Base-by-base conservation (phyloP, 2,329 filamentous ascomycete species). In the Penicillium italicum region DNA sequence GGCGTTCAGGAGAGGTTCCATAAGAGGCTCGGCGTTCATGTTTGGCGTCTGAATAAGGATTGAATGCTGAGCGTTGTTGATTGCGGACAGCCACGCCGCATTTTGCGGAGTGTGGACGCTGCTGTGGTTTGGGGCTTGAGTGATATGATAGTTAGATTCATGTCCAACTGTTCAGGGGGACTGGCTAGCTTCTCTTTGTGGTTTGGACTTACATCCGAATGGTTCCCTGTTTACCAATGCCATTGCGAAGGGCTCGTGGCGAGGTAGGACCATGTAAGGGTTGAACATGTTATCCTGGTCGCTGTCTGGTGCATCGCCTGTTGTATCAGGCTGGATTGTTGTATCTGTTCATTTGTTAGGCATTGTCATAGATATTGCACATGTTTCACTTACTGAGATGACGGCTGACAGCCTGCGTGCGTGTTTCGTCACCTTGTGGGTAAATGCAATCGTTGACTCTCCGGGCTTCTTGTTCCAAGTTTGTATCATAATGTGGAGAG, bases 1-100 rank as follows among this genome's bases (percentile, higher is more conserved):
- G 0, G 89, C 88, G 3, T 79, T 80, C 0, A 82, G 67, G 4
- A 92, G 80, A 1, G 85, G 85, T 0, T 84, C 81, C 0, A 91
- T 65, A 0, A 91, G 74, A 0, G 84, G 85, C 54, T 82, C 81
- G 0, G 89, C 88, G 64, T 93, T 93, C 36, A 93, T 79, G 22
- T 90, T 87, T 0, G 89, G 89, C 0, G 87, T 86, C 69, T 92
- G 88, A 55, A 93, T 91, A 65, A 92, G 90, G n/a, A 92, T 80
- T 28, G 74, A 79, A 12, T 75, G 74, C 51, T 78, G 71, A 0
- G 88, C 88, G 62, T 91, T 82, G 1, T 84, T 79, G 8, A 92
- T 78, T 1, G 86, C 81, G 0, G 87, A 87, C 0, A 91, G 74
- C 82, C 86, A 92, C 0, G 85, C 86, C 47, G 85, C 86, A 63